A percentile compares a stretch with the other conserved stretches of the same genome.
Evolutionary conservation across 2,329 filamentous ascomycete species (phyloP).

Genomic region (Sporothrix luriei): DNA sequence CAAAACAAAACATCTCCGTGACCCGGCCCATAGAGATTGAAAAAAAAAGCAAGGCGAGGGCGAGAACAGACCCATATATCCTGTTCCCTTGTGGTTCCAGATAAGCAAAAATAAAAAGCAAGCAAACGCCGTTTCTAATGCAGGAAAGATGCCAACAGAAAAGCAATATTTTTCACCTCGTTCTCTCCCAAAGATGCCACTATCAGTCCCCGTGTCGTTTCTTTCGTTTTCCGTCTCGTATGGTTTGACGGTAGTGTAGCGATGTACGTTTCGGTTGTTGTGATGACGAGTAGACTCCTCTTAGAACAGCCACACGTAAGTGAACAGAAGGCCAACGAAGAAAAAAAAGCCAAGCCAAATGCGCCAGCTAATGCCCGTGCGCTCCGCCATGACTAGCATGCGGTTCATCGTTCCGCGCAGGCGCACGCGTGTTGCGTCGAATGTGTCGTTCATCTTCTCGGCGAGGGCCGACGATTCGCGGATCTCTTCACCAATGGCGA

Average conservation of each 20-base stretch:
- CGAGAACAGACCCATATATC: background rate
- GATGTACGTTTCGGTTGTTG: conserved; percentile 36
- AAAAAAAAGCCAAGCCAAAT: conserved; percentile 90
- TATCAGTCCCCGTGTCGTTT: background rate
- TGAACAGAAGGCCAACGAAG: conserved; percentile 79
- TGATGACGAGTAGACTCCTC: conserved; percentile 26
- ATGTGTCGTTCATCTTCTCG: conserved; percentile 94
- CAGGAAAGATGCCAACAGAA: background rate
- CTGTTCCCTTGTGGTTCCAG: background rate
- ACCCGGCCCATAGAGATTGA: conserved; percentile 1
- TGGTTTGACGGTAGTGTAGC: background rate
- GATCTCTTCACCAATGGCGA: conserved; percentile 94
- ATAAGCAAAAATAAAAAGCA: conserved; percentile 8
- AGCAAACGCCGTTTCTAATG: conserved; percentile 25
- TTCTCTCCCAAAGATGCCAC: background rate
- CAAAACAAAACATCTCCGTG: background rate
- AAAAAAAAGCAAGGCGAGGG: background rate
- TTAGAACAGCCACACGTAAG: conserved; percentile 88
- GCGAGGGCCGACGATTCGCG: conserved; percentile 83
- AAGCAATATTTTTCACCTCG: background rate
- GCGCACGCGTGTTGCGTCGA: conserved; percentile 79
- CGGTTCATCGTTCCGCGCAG: conserved; percentile 92
- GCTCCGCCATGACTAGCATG: conserved; percentile 94
- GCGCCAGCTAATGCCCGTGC: conserved; percentile 93
- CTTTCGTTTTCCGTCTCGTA: conserved; percentile 8